phyloP scores from a whole-genome alignment of 441 rosid genomes.

The Croton setiger region DNA sequence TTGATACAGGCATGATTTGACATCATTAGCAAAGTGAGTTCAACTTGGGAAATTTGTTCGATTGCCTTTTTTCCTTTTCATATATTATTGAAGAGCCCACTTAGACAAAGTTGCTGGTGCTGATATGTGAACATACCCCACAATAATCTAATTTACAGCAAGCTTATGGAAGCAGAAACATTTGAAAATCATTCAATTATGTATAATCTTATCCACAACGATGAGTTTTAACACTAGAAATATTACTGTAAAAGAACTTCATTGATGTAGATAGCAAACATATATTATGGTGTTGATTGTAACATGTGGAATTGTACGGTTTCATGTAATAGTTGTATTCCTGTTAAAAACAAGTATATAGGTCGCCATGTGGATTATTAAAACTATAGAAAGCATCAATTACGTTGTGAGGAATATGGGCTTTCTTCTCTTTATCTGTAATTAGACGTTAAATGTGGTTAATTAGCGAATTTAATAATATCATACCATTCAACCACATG shows the following conservation, averaged over 20 bases:
- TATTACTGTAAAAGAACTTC: background rate
- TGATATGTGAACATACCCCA: conserved; percentile 18
- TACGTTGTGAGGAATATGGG: no score
- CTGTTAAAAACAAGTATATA: background rate
- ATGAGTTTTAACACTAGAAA: background rate
- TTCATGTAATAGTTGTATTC: no score
- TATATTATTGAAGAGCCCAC: conserved; percentile 17
- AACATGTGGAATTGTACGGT: background rate
- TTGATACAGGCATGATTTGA: conserved; percentile 22
- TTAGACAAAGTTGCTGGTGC: conserved; percentile 14
- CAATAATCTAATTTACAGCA: conserved; percentile 4
- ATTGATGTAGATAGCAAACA: background rate
- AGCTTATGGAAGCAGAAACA: conserved; percentile 16
- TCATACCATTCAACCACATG: no score
- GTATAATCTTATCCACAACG: background rate
- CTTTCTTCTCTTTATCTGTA: no score
- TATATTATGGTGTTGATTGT: background rate
- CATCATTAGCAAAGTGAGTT: conserved; percentile 18
- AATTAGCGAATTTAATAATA: no score
- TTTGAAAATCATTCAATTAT: conserved; percentile 22
- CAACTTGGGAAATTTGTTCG: background rate
- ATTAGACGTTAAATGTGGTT: no score
- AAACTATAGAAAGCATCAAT: no score
- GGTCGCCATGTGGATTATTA: background rate
- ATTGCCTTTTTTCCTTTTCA: conserved; percentile 8